Base-by-base conservation (phyloP, 495 filamentous ascomycete genomes). In the Hypoxylon intermedium region DNA sequence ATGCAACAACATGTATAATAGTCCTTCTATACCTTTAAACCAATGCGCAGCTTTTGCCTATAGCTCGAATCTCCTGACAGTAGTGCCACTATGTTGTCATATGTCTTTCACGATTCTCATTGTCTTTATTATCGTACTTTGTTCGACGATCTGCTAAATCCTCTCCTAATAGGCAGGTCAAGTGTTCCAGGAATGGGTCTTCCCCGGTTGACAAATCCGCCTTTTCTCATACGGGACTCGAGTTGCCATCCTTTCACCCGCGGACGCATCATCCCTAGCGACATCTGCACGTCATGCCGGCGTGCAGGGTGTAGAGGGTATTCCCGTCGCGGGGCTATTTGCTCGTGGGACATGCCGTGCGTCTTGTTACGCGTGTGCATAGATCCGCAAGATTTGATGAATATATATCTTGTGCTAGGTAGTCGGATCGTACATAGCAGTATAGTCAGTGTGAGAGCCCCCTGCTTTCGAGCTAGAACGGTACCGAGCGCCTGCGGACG, bases 121-220 rank as follows among this genome's bases (percentile, higher is more conserved):
- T 9, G 38, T 26, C 9, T 46, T 51, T 33, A 15, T 55, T 59
- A 46, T n/a, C n/a, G n/a, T 52, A 51, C 38, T 57, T 20, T 31
- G 43, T 19, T 26, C 33, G 37, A 34, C 3, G 61, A 65, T 65
- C 54, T 50, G 23, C 61, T 30, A 55, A 15, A 6, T 33, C 19
- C 23, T 40, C 33, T 60, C 62, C 40, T 41, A 65, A 65, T 65
- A 65, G 62, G 62, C 55, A 65, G 62, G 62, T 60, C 50, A 50
- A 47, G 34, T 30, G 21, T 16, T 53, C 37, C 33, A 37, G 1
- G n/a, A 15, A 33, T 12, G 9, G 3, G 30, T 11, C 41, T 21
- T 26, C 11, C 18, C 41, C 18, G 20, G 24, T 3, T 49, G 49
- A 49, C 43, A 47, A 49, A 63, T 31, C 28, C 26, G 37, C 42